Percentiles rank a stretch among this genome's conserved stretches.
These are phyloP conservation scores for Alternaria novae-zelandiae DNA, from an alignment of 2,329 filamentous ascomycete species.

Conservation along the genomic window DNA sequence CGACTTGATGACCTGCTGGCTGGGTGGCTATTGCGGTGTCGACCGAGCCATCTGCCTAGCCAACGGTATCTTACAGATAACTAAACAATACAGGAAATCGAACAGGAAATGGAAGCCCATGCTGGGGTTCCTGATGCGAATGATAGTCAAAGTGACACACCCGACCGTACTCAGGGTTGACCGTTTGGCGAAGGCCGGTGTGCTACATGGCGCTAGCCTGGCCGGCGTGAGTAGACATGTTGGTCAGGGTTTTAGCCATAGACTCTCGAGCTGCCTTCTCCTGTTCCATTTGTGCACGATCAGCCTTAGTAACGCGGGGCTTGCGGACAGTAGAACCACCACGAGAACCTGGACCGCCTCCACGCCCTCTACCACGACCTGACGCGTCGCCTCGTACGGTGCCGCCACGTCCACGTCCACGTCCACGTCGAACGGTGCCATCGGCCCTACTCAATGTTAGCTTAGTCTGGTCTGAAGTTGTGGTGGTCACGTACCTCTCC, in stretches of 20 bases:
- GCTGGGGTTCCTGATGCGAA: background rate
- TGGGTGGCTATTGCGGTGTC: conserved; percentile 3
- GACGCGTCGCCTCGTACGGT: conserved; percentile 52
- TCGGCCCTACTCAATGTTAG: conserved; percentile 64
- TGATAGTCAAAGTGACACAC: background rate
- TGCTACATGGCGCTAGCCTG: conserved; percentile 16
- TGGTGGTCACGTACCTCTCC: conserved; percentile 60
- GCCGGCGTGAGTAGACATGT: conserved; percentile 25
- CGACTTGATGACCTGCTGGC: conserved; percentile 8
- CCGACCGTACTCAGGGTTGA: background rate
- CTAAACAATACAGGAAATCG: conserved; percentile 6
- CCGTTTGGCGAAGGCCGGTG: background rate
- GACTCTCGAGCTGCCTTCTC: conserved; percentile 79
- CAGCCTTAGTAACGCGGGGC: conserved; percentile 84
- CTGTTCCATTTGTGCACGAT: conserved; percentile 78
- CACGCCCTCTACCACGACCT: conserved; percentile 53
- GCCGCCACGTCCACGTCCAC: conserved; percentile 62
- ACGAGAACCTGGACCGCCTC: conserved; percentile 71
- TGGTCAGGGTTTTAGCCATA: conserved; percentile 45
- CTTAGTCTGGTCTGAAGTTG: conserved; percentile 18
- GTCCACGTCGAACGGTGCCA: conserved; percentile 72
- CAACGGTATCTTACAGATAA: conserved; percentile 26
- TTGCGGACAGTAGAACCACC: conserved; percentile 78
- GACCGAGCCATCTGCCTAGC: background rate
- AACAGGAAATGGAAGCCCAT: background rate